Evolutionary conservation across 2,329 filamentous ascomycete genomes (phyloP).

Genomic region (Chaetothyriales sp.): DNA sequence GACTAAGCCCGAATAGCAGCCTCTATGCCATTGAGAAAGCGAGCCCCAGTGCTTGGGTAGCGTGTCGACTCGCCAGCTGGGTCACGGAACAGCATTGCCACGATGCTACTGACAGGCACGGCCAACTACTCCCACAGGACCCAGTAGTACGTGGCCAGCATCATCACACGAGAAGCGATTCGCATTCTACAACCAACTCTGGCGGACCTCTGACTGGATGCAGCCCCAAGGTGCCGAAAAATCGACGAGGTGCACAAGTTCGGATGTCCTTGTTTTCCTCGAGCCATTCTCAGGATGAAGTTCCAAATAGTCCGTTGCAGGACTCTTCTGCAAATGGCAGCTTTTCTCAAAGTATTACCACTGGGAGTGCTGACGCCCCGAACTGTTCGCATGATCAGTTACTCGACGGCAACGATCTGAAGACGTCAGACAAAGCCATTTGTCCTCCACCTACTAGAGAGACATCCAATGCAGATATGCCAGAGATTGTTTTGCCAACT

Average conservation of each 20-base stretch:
- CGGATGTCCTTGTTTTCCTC: constrained; percentile 15
- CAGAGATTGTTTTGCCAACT: constrained; percentile 3
- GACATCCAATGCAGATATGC: constrained; percentile 1
- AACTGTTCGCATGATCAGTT: background rate
- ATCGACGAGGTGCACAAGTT: constrained; percentile 15
- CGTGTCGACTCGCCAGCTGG: constrained; percentile 12
- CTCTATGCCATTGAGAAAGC: constrained; percentile 16
- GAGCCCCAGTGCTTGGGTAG: constrained; percentile 5
- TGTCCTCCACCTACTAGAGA: background rate
- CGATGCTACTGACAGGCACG: constrained; percentile 12
- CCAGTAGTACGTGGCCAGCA: constrained; percentile 2
- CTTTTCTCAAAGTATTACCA: background rate
- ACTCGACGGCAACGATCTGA: background rate
- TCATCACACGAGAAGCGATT: constrained; percentile 6
- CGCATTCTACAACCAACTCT: constrained; percentile 4
- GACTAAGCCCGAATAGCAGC: constrained; percentile 9
- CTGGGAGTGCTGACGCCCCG: background rate
- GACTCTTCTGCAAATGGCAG: background rate
- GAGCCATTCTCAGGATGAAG: constrained; percentile 2
- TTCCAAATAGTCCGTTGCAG: background rate
- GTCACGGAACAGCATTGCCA: constrained; percentile 12
- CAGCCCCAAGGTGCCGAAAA: constrained; percentile 14
- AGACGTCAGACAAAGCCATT: background rate
- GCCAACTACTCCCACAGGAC: constrained; percentile 7
- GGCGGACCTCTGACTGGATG: constrained; percentile 4